These are phyloP conservation scores for Orbilia brochopaga DNA, from an alignment of 2,329 filamentous ascomycete genomes.

Conservation along the genomic window DNA sequence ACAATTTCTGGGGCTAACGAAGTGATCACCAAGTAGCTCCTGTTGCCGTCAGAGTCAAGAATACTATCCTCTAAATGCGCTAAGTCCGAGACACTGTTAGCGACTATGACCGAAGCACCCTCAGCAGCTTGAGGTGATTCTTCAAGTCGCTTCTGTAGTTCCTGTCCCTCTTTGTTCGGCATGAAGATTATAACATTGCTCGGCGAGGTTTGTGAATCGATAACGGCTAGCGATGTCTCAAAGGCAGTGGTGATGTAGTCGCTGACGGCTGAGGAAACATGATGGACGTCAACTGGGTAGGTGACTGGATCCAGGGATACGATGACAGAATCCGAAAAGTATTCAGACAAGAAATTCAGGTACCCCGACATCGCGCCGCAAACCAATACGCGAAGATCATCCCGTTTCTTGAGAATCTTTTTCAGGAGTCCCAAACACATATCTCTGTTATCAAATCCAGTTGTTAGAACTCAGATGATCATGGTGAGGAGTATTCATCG, in stretches of 20 bases:
- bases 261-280: constrained; percentile 60
- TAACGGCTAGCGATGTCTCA: neutral
- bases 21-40: constrained; percentile 19
- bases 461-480: neutral
- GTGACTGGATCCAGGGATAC: constrained; percentile 85
- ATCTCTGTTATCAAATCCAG: constrained; percentile 71
- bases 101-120: neutral
- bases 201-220: neutral
- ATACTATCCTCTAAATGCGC: constrained; percentile 6
- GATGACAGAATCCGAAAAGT: constrained; percentile 9
- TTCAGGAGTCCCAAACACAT: constrained; percentile 87
- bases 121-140: constrained; percentile 3
- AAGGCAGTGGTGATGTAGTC: constrained; percentile 23
- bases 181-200: constrained; percentile 25
- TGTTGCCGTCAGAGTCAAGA: neutral
- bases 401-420: constrained; percentile 80
- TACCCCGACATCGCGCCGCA: constrained; percentile 71
- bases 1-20: constrained; percentile 23
- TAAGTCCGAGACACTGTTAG: constrained; percentile 5
- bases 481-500: neutral
- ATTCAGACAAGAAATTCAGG: constrained; percentile 7
- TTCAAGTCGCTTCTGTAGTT: constrained; percentile 15
- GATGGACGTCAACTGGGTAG: constrained; percentile 86
- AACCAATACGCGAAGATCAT: constrained; percentile 84
- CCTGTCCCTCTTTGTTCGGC: constrained; percentile 14